Conservation (phyloP, 2,329 filamentous ascomycete genomes). For the Emergomyces pasteurianus region DNA sequence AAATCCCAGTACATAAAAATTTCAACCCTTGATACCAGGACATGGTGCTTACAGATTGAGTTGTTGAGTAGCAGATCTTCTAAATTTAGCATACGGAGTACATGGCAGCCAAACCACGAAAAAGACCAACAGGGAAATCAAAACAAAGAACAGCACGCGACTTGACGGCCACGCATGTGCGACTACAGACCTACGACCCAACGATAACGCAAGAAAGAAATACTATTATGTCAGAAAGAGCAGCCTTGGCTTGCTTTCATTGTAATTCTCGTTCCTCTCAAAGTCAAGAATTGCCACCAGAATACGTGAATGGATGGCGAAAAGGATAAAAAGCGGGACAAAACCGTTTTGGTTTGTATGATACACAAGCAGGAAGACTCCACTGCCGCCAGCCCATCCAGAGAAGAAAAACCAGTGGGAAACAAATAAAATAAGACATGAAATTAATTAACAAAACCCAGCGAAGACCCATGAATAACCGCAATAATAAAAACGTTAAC, state of each 20-base stretch:
- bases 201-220: neutral
- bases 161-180: neutral
- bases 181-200: neutral
- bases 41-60: too few relatives aligned
- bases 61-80: too few relatives aligned
- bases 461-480: slow-evolving; percentile 1
- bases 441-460: neutral
- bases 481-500: neutral
- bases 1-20: too few relatives aligned
- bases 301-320: neutral
- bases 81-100: too few relatives aligned
- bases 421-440: neutral
- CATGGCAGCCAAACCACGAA: too few relatives aligned
- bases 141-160: neutral
- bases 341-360: neutral
- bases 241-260: neutral
- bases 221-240: neutral
- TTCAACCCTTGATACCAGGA: too few relatives aligned
- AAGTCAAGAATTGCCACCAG: neutral
- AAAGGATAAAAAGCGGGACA: neutral
- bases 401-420: neutral
- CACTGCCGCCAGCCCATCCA: slow-evolving; percentile 2
- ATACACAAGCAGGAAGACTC: slow-evolving; percentile 1
- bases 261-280: too few relatives aligned
- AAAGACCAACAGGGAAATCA: too few relatives aligned